Percentiles rank a stretch among this genome's conserved stretches.
phyloP scores from a whole-genome alignment of 2,329 filamentous ascomycete genomes.

The Fusarium sp. region DNA sequence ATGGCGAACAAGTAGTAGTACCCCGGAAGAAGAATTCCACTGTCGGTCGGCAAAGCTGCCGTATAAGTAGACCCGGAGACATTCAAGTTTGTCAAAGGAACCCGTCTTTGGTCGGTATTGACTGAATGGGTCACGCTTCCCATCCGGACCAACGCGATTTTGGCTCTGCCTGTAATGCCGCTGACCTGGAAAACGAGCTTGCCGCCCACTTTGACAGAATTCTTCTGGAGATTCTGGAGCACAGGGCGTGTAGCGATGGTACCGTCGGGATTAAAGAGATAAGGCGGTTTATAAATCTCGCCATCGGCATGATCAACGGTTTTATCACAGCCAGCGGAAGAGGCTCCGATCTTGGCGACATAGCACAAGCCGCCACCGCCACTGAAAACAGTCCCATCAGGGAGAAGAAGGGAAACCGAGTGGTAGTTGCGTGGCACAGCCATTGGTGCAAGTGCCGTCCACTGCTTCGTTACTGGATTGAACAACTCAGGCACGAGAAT shows the following conservation, averaged over 20 bases:
- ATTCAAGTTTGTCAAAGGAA: constrained; percentile 57
- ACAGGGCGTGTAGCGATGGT: constrained; percentile 51
- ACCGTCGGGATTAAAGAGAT: constrained; percentile 66
- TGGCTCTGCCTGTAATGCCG: constrained; percentile 40
- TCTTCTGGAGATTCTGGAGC: constrained; percentile 15
- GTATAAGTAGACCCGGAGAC: constrained; percentile 55
- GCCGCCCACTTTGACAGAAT: constrained; percentile 38
- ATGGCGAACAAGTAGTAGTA: constrained; percentile 68
- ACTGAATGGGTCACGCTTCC: constrained; percentile 69
- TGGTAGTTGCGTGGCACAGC: constrained; percentile 66
- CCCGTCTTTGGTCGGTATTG: constrained; percentile 71
- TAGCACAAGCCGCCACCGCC: constrained; percentile 69
- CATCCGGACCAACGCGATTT: constrained; percentile 63
- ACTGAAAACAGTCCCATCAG: constrained; percentile 65
- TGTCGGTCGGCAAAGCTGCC: constrained; percentile 59
- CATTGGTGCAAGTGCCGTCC: constrained; percentile 55
- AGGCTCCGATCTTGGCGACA: constrained; percentile 48
- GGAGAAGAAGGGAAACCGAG: constrained; percentile 63
- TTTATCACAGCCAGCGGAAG: constrained; percentile 47
- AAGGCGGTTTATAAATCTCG: constrained; percentile 70
- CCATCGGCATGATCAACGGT: constrained; percentile 67
- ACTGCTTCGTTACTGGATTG: constrained; percentile 59
- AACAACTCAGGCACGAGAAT: constrained; percentile 63
- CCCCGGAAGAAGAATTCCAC: constrained; percentile 66
- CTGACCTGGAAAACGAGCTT: constrained; percentile 43